A percentile compares a stretch with the other conserved stretches of the same genome.
Evolutionary conservation across 352 stramenopile species (phyloP).

Genomic region (Pythium oligandrum): DNA sequence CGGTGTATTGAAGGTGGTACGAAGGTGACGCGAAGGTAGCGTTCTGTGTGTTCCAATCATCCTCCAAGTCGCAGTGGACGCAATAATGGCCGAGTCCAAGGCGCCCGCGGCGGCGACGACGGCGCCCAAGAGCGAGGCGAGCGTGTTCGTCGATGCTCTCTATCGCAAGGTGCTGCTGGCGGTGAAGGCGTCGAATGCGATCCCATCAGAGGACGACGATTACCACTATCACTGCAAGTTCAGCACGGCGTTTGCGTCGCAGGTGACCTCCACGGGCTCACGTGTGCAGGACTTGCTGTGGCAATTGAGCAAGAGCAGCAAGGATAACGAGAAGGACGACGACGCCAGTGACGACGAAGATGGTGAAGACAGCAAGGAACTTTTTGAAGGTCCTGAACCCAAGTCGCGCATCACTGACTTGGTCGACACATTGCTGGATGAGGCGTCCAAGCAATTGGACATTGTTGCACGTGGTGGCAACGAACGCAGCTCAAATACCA

Average conservation of each 20-base stretch:
- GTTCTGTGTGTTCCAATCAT: conserved; percentile 20
- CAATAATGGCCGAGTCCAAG: conserved; percentile 2
- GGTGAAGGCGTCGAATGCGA: conserved; percentile 79
- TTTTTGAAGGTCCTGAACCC: conserved; percentile 76
- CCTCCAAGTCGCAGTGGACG: conserved; percentile 5
- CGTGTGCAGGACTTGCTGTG: conserved; percentile 49
- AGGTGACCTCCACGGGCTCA: conserved; percentile 28
- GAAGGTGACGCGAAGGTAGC: conserved; percentile 17
- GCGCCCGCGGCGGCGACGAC: conserved; percentile 7
- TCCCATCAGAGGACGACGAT: conserved; percentile 76
- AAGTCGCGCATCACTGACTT: conserved; percentile 73
- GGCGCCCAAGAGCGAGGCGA: conserved; percentile 15
- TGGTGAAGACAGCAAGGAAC: conserved; percentile 27
- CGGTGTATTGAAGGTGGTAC: conserved; percentile 2
- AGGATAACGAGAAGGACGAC: conserved; percentile 3
- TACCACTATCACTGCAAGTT: conserved; percentile 83
- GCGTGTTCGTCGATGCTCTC: conserved; percentile 49
- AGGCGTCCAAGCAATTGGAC: conserved; percentile 73
- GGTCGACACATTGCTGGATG: conserved; percentile 74
- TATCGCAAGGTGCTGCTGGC: conserved; percentile 73
- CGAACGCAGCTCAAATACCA: neutral
- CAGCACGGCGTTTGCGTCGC: conserved; percentile 44
- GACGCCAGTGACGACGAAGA: conserved; percentile 35
- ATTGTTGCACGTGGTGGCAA: conserved; percentile 34
- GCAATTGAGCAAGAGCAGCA: conserved; percentile 25